Conservation (phyloP, 2,329 filamentous ascomycete species). For the Dendryphion nanum region DNA sequence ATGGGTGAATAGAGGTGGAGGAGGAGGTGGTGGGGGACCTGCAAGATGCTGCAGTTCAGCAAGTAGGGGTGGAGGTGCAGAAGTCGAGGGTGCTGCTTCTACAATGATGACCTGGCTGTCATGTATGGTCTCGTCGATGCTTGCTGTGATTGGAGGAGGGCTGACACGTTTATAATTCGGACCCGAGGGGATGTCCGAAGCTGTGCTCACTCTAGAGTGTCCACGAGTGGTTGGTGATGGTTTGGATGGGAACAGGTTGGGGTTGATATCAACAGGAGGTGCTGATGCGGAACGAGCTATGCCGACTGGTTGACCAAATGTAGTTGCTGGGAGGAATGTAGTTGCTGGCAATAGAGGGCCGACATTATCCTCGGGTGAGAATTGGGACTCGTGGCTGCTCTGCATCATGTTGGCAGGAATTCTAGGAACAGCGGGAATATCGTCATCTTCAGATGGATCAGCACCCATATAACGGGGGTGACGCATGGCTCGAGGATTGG, state of each 20-base stretch:
- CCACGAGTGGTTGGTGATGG: constrained; percentile 26
- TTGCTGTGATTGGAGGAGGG: constrained; percentile 46
- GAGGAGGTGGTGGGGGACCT: constrained; percentile 52
- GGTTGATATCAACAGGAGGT: constrained; percentile 43
- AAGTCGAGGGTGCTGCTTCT: constrained; percentile 35
- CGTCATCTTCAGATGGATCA: constrained; percentile 51
- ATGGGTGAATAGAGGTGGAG: constrained; percentile 36
- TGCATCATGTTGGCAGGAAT: constrained; percentile 48
- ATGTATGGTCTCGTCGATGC: constrained; percentile 56
- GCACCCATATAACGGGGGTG: constrained; percentile 68
- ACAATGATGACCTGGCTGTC: constrained; percentile 45
- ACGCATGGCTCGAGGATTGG: constrained; percentile 88
- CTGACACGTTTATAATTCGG: constrained; percentile 37
- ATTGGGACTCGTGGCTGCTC: constrained; percentile 21
- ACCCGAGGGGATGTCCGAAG: constrained; percentile 35
- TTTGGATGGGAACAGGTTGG: constrained; percentile 24
- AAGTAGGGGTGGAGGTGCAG: constrained; percentile 50
- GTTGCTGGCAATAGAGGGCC: constrained; percentile 49
- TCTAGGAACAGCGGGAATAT: constrained; percentile 54
- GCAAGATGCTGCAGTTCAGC: constrained; percentile 62
- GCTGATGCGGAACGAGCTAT: constrained; percentile 47
- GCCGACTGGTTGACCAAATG: constrained; percentile 43
- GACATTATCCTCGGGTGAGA: constrained; percentile 41
- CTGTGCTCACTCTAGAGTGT: constrained; percentile 45
- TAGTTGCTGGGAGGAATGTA: constrained; percentile 49